phyloP scores from a whole-genome alignment of 257 asterid species.

The Capsicum chinense region DNA sequence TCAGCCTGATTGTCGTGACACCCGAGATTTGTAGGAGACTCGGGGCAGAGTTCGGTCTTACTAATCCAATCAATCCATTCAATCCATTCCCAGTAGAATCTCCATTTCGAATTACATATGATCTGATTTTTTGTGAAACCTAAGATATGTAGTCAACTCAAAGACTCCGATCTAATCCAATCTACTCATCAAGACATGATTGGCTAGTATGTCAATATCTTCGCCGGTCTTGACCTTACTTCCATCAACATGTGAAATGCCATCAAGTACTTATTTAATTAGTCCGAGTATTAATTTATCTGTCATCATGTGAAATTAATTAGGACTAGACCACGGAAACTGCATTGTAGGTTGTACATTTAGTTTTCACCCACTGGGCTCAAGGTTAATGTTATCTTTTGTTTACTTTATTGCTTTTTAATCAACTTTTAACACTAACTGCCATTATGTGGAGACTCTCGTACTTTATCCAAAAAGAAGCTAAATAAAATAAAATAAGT shows the following conservation, averaged over 20 bases:
- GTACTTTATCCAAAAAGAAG: not conserved
- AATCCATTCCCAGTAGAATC: not conserved
- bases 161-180: not conserved
- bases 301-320: not conserved
- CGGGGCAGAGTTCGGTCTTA: not conserved
- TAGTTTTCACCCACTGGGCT: not conserved
- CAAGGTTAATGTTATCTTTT: constrained; percentile 6
- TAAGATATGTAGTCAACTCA: not conserved
- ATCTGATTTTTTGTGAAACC: not conserved
- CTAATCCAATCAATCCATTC: not conserved
- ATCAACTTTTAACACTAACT: not conserved
- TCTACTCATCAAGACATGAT: not conserved
- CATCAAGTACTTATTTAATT: not conserved
- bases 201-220: not conserved
- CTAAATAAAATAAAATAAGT: not conserved
- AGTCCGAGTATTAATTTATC: not conserved
- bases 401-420: not conserved
- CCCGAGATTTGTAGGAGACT: not conserved
- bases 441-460: not conserved
- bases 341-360: not conserved
- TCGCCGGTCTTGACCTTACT: not conserved
- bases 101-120: not conserved
- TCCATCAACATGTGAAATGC: not conserved
- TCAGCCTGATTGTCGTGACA: not conserved
- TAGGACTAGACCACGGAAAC: not conserved